Percentiles rank a stretch among this genome's conserved stretches.
These are phyloP conservation scores for Psophocarpus tetragonolobus DNA, from an alignment of 306 rosid species.

Conservation along the genomic window DNA sequence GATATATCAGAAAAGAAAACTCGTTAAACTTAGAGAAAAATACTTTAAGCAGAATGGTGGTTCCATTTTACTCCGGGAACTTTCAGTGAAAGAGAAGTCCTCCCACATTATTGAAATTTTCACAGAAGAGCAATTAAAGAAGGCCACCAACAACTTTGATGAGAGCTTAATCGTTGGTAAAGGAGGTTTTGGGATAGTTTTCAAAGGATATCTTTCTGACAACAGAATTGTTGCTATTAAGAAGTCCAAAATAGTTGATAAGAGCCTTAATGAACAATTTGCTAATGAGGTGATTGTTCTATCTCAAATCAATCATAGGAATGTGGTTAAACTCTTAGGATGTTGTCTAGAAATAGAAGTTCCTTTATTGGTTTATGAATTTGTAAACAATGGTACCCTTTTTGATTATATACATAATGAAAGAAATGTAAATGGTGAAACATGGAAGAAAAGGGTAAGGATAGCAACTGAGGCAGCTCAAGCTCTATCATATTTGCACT, in stretches of 20 bases:
- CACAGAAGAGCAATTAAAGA: constrained; percentile 24
- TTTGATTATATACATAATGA: constrained; percentile 27
- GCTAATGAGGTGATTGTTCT: constrained; percentile 48
- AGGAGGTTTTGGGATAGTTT: constrained; percentile 49
- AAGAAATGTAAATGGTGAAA: neutral
- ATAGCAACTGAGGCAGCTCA: constrained; percentile 35
- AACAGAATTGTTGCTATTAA: constrained; percentile 39
- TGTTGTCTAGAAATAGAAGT: constrained; percentile 53
- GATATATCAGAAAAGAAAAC: constrained; percentile 32
- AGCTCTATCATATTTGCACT: constrained; percentile 53
- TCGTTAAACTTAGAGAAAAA: constrained; percentile 25
- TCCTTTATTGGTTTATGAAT: constrained; percentile 56
- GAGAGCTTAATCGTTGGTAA: constrained; percentile 36
- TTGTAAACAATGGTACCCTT: constrained; percentile 42
- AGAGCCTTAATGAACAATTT: constrained; percentile 44
- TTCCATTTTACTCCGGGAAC: constrained; percentile 12
- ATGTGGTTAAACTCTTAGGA: constrained; percentile 51
- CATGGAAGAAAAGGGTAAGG: constrained; percentile 42
- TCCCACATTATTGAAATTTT: constrained; percentile 27
- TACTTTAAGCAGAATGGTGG: constrained; percentile 49
- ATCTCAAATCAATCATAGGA: constrained; percentile 54
- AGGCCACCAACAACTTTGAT: constrained; percentile 45
- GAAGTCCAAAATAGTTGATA: constrained; percentile 40
- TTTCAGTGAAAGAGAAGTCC: neutral
- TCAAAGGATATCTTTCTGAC: constrained; percentile 25